Conservation (phyloP, 1,139 yeast genomes). For the Geotrichum armillariae region DNA sequence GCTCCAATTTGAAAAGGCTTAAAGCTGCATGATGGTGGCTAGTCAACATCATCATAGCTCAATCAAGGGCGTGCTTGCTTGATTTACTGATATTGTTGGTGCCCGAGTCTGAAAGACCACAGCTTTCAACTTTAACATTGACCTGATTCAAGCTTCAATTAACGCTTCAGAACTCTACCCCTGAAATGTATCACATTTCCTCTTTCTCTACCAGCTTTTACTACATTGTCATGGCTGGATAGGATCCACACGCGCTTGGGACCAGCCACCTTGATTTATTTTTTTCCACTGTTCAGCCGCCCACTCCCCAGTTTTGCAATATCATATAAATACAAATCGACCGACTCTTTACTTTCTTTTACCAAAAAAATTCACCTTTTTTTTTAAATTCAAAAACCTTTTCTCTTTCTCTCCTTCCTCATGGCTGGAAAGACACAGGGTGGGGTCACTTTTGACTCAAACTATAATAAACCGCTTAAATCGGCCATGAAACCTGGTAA, state of each 20-base stretch:
- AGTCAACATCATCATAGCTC: too few relatives aligned
- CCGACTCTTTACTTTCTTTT: not conserved
- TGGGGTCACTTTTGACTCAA: slow-evolving; percentile 4
- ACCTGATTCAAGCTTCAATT: too few relatives aligned
- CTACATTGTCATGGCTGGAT: slow-evolving; percentile 10
- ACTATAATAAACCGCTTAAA: slow-evolving; percentile 4
- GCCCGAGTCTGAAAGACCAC: too few relatives aligned
- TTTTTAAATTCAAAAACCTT: not conserved
- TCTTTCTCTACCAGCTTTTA: not conserved
- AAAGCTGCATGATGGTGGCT: too few relatives aligned
- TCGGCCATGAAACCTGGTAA: slow-evolving; percentile 14
- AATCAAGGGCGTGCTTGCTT: too few relatives aligned
- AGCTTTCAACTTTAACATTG: too few relatives aligned
- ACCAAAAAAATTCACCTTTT: not conserved
- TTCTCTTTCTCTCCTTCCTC: not conserved
- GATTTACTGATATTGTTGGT: too few relatives aligned
- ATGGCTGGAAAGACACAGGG: slow-evolving; percentile 8
- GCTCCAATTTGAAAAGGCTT: too few relatives aligned
- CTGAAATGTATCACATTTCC: not conserved
- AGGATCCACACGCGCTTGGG: slow-evolving; percentile 3
- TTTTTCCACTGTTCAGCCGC: not conserved
- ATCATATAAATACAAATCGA: not conserved
- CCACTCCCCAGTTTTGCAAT: not conserved
- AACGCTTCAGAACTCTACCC: not conserved
- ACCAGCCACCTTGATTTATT: slow-evolving; percentile 5